phyloP scores from a whole-genome alignment of 345 rosid genomes.

The Linum lewisii region DNA sequence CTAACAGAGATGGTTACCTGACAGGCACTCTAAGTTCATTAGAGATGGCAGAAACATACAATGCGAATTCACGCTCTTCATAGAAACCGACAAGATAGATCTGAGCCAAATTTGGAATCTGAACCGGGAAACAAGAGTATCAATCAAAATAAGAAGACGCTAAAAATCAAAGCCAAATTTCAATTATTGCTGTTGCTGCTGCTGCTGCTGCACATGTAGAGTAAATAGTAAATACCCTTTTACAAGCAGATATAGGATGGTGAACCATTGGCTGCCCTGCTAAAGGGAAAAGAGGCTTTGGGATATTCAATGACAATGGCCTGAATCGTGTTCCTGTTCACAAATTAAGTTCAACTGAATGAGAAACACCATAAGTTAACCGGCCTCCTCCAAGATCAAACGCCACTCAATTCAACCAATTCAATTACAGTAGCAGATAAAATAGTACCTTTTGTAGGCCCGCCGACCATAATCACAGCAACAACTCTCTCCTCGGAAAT shows the following conservation, averaged over 20 bases:
- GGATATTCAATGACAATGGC: constrained; percentile 78
- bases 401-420: neutral
- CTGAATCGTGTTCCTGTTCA: constrained; percentile 74
- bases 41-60: constrained; percentile 26
- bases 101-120: constrained; percentile 28
- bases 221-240: constrained; percentile 49
- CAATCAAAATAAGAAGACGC: neutral
- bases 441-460: constrained; percentile 84
- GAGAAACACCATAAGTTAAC: neutral
- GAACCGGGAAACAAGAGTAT: constrained; percentile 11
- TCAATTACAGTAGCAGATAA: neutral
- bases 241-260: constrained; percentile 96
- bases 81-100: constrained; percentile 28
- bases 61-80: constrained; percentile 25
- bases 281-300: constrained; percentile 85
- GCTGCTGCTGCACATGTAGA: neutral
- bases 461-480: constrained; percentile 98
- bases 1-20: constrained; percentile 14
- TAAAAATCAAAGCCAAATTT: neutral
- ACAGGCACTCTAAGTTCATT: constrained; percentile 26
- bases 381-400: too few relatives aligned
- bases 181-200: too few relatives aligned
- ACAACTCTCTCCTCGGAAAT: constrained; percentile 70
- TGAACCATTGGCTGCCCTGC: constrained; percentile 97
- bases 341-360: constrained; percentile 6